phyloP scores from a whole-genome alignment of 495 filamentous ascomycete genomes.

The Lichenothelia convexa region DNA sequence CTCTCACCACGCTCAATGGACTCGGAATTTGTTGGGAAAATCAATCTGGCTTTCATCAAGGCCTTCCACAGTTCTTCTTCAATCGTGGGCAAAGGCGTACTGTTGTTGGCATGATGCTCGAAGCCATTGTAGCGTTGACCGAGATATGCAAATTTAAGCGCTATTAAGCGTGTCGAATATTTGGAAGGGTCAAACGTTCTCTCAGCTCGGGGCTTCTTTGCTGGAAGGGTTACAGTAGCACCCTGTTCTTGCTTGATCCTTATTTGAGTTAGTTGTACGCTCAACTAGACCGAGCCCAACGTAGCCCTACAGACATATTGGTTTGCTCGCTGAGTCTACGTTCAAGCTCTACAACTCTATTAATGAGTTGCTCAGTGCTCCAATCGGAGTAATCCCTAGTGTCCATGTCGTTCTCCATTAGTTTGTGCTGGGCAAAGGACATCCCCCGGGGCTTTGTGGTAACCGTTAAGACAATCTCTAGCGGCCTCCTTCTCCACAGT shows the following conservation, averaged over 20 bases:
- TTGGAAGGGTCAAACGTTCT: slow-evolving; percentile 50
- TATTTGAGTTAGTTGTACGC: too few relatives aligned
- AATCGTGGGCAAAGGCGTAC: slow-evolving; percentile 54
- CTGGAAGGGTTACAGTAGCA: slow-evolving; percentile 7
- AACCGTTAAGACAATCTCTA: too few relatives aligned
- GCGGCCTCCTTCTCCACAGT: too few relatives aligned
- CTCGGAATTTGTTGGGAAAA: slow-evolving; percentile 37
- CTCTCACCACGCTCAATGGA: slow-evolving; percentile 17
- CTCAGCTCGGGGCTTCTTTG: slow-evolving; percentile 20
- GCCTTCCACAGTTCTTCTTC: slow-evolving; percentile 90
- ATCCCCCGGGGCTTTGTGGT: too few relatives aligned
- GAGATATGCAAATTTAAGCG: slow-evolving; percentile 85
- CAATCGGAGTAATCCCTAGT: slow-evolving; percentile 14
- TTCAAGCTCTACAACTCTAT: slow-evolving; percentile 16
- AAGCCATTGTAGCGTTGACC: slow-evolving; percentile 82
- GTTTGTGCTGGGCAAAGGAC: too few relatives aligned
- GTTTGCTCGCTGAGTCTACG: slow-evolving; percentile 7
- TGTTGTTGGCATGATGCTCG: slow-evolving; percentile 53
- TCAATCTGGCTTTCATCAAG: slow-evolving; percentile 56
- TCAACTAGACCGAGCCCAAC: slow-evolving; percentile 3
- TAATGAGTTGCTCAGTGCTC: slow-evolving; percentile 11
- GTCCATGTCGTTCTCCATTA: too few relatives aligned
- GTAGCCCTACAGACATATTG: not conserved
- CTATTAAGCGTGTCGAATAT: slow-evolving; percentile 68
- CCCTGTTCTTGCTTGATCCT: slow-evolving; percentile 1